These are phyloP conservation scores for Cutaneotrichosporon sp. DNA, from an alignment of 1,284 basidiomycete species.

Conservation along the genomic window DNA sequence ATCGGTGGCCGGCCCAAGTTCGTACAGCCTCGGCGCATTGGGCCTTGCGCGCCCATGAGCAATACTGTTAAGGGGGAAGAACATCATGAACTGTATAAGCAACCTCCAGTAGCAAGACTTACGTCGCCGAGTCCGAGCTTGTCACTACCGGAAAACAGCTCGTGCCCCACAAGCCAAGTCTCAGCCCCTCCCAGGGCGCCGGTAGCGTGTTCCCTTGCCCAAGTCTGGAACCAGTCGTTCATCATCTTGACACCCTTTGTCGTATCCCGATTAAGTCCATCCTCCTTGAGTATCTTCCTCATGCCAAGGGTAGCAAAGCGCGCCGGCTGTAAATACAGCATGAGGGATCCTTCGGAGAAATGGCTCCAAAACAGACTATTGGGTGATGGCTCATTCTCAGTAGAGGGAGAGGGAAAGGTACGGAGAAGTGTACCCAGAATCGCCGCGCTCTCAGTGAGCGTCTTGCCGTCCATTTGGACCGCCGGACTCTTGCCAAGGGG, in stretches of 20 bases:
- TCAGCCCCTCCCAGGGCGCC: slow-evolving; percentile 30
- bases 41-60: neutral
- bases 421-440: slow-evolving; percentile 37
- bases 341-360: slow-evolving; percentile 42
- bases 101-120: neutral
- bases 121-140: slow-evolving; percentile 31
- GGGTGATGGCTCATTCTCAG: slow-evolving; percentile 29
- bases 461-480: slow-evolving; percentile 33
- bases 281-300: slow-evolving; percentile 10
- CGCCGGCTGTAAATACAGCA: slow-evolving; percentile 40
- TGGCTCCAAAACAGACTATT: slow-evolving; percentile 40
- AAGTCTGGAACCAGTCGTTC: slow-evolving; percentile 26
- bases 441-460: slow-evolving; percentile 40
- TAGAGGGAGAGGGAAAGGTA: neutral
- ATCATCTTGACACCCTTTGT: slow-evolving; percentile 29
- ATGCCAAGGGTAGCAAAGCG: slow-evolving; percentile 21
- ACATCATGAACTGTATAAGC: slow-evolving; percentile 25
- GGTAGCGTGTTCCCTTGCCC: slow-evolving; percentile 6
- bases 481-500: slow-evolving; percentile 43
- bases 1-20: neutral
- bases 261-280: slow-evolving; percentile 19
- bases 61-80: slow-evolving; percentile 13
- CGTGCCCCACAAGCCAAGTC: slow-evolving; percentile 26
- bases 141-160: slow-evolving; percentile 38
- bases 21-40: neutral